Percentiles rank a stretch among this genome's conserved stretches.
Evolutionary conservation across 2,329 filamentous ascomycete genomes (phyloP).

Genomic region (Aspergillus transmontanensis): DNA sequence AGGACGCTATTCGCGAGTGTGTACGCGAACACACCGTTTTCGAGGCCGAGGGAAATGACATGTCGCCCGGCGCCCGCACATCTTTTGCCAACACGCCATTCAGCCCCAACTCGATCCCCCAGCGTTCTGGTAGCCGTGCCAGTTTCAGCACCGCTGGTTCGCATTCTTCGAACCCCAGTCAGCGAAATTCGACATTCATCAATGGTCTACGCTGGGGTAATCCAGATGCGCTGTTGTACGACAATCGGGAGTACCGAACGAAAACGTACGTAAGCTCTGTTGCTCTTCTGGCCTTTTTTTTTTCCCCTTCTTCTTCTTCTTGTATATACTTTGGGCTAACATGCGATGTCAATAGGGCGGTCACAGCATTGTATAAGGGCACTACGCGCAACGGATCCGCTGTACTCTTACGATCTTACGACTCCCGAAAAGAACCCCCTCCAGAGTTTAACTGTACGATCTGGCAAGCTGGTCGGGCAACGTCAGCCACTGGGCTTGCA

Average conservation of each 20-base stretch:
- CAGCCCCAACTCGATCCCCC: constrained; percentile 42
- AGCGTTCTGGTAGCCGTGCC: constrained; percentile 74
- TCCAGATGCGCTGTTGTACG: constrained; percentile 84
- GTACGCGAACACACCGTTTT: constrained; percentile 82
- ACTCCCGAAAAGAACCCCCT: constrained; percentile 86
- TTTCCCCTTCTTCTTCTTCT: not conserved
- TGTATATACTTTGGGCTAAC: not conserved
- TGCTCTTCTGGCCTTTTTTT: no score
- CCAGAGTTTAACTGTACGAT: constrained; percentile 93
- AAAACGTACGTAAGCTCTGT: constrained; percentile 62
- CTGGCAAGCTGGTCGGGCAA: constrained; percentile 96
- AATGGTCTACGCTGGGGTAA: constrained; percentile 67
- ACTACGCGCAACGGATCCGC: constrained; percentile 69
- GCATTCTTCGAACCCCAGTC: constrained; percentile 56
- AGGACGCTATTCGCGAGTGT: constrained; percentile 88
- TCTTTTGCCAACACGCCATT: constrained; percentile 53
- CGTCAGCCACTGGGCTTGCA: constrained; percentile 82
- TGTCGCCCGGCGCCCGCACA: constrained; percentile 45
- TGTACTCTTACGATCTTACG: constrained; percentile 85
- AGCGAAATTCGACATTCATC: constrained; percentile 52
- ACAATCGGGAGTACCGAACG: constrained; percentile 79
- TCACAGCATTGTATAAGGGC: constrained; percentile 89
- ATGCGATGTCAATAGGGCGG: constrained; percentile 61
- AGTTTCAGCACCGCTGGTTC: constrained; percentile 81
- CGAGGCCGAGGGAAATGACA: constrained; percentile 82